phyloP scores from a whole-genome alignment of 106 monocot genomes.

The Platanthera guangdongensis region DNA sequence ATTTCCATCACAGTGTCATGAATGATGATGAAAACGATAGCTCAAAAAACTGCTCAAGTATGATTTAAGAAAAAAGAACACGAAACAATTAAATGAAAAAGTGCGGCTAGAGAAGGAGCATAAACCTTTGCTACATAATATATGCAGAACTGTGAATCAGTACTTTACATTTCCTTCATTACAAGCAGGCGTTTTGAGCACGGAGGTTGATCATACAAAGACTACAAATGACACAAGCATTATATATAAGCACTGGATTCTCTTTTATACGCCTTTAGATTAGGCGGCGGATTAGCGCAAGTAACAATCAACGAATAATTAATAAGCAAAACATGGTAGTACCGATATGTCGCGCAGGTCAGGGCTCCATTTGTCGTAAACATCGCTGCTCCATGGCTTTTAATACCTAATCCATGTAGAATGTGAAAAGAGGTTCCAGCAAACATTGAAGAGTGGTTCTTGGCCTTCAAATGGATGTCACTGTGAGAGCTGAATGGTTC shows the following conservation, averaged over 20 bases:
- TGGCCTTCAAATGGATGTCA: background rate
- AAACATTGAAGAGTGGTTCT: background rate
- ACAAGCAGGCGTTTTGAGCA: constrained; percentile 1
- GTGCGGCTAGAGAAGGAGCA: background rate
- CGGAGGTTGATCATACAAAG: background rate
- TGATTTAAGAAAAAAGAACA: background rate
- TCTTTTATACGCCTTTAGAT: background rate
- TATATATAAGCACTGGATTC: constrained; percentile 5
- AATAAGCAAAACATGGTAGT: background rate
- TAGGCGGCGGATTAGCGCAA: background rate
- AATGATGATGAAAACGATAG: background rate
- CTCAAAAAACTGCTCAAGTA: background rate
- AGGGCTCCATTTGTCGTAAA: background rate
- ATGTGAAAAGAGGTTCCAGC: background rate
- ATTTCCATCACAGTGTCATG: too few species aligned
- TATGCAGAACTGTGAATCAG: background rate
- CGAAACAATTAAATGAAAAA: background rate
- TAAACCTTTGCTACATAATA: background rate
- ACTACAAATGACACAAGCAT: background rate
- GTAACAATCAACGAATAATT: background rate
- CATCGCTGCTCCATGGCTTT: background rate
- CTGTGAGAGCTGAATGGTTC: background rate
- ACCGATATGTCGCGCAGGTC: background rate
- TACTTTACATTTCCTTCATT: background rate
- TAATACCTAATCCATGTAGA: background rate